phyloP scores from a whole-genome alignment of 2,329 filamentous ascomycete genomes.

The Scolecobasidium constrictum region DNA sequence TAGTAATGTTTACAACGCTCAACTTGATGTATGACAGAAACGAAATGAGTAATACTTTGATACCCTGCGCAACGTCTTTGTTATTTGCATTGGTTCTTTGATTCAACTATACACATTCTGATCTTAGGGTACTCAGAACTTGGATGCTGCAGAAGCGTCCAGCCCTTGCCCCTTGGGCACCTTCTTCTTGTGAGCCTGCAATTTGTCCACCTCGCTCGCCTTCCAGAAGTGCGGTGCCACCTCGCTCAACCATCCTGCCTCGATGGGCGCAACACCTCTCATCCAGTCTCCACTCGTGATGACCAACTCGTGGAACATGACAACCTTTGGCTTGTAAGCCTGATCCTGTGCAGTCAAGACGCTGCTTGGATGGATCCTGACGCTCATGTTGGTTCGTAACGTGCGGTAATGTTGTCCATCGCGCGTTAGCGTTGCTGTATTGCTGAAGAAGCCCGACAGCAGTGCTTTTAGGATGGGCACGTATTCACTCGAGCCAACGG shows the following conservation, averaged over 20 bases:
- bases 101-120: too few species aligned
- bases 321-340: slow-evolving; percentile 65
- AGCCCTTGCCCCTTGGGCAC: slow-evolving; percentile 49
- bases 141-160: not conserved
- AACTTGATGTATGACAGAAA: too few species aligned
- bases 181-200: slow-evolving; percentile 61
- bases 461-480: slow-evolving; percentile 77
- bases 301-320: slow-evolving; percentile 78
- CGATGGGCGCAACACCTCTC: slow-evolving; percentile 74
- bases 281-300: slow-evolving; percentile 87
- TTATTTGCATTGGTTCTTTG: too few species aligned
- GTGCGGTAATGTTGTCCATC: slow-evolving; percentile 84
- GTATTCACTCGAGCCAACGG: slow-evolving; percentile 59
- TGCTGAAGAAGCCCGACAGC: slow-evolving; percentile 87
- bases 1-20: too few species aligned
- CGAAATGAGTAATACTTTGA: too few species aligned
- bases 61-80: too few species aligned
- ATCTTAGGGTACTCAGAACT: not conserved
- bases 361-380: slow-evolving; percentile 83
- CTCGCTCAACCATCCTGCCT: slow-evolving; percentile 76
- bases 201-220: slow-evolving; percentile 72
- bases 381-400: slow-evolving; percentile 78
- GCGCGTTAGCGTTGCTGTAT: slow-evolving; percentile 73
- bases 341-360: slow-evolving; percentile 69
- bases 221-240: slow-evolving; percentile 93